These are phyloP conservation scores for Xylaria polymorpha DNA, from an alignment of 2,329 filamentous ascomycete species.

Conservation along the genomic window DNA sequence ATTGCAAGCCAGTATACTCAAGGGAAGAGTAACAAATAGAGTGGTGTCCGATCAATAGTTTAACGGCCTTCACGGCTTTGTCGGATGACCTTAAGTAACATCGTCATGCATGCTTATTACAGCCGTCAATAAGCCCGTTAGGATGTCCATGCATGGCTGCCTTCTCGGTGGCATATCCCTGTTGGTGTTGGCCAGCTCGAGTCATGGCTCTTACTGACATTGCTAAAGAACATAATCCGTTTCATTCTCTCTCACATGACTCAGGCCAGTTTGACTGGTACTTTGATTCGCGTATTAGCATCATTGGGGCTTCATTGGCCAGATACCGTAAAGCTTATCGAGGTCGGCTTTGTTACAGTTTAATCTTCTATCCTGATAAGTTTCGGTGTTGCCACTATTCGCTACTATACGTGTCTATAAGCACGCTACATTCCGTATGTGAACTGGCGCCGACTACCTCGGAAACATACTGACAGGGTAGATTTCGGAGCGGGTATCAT, in stretches of 20 bases:
- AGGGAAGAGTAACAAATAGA: neutral
- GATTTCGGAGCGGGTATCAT: neutral
- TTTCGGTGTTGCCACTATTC: slow-evolving; percentile 15
- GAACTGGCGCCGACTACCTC: slow-evolving; percentile 1
- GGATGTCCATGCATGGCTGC: slow-evolving; percentile 25
- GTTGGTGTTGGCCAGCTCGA: slow-evolving; percentile 29
- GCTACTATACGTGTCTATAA: slow-evolving; percentile 15
- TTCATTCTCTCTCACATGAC: slow-evolving; percentile 24
- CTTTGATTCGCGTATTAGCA: neutral
- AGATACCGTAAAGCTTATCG: neutral
- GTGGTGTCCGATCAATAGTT: neutral
- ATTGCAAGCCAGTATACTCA: neutral
- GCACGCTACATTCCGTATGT: slow-evolving; percentile 1
- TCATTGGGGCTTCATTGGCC: neutral
- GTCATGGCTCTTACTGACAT: slow-evolving; percentile 27
- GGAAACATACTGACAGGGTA: slow-evolving; percentile 23
- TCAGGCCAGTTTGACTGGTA: slow-evolving; percentile 14
- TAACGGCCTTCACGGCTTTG: slow-evolving; percentile 7
- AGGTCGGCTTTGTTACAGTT: neutral
- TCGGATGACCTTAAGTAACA: slow-evolving; percentile 30
- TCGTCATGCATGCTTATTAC: slow-evolving; percentile 35
- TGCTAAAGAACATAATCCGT: slow-evolving; percentile 7
- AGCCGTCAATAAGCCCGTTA: slow-evolving; percentile 15
- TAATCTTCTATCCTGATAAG: neutral
- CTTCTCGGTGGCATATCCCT: slow-evolving; percentile 32